Evolutionary conservation across 164 flowering plant genomes (phyloP).

Genomic region (Nelumbo lutea): DNA sequence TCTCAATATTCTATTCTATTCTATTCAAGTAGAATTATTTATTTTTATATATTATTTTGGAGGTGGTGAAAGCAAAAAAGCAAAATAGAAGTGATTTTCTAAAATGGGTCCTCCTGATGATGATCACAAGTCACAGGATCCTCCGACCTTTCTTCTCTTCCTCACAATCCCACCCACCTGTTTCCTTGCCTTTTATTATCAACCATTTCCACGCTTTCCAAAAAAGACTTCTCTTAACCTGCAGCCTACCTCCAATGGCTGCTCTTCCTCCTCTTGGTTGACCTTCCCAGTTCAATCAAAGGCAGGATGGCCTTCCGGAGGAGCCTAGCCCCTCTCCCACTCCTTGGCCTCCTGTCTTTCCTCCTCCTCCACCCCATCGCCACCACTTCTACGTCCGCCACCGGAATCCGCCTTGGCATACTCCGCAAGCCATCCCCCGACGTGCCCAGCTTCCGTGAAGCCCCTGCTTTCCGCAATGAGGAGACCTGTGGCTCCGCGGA

Average conservation of each 20-base stretch:
- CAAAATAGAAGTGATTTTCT: too few species aligned
- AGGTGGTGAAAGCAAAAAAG: too few species aligned
- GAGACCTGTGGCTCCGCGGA: slow-evolving; percentile 27
- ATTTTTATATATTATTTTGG: too few species aligned
- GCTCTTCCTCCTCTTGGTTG: neutral
- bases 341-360: slow-evolving; percentile 50
- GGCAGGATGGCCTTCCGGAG: slow-evolving; percentile 59
- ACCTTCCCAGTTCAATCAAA: slow-evolving; percentile 1
- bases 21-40: too few species aligned
- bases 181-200: slow-evolving; percentile 5
- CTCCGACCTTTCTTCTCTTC: slow-evolving; percentile 23
- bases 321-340: slow-evolving; percentile 15
- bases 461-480: slow-evolving; percentile 65
- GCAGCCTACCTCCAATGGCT: slow-evolving; percentile 19
- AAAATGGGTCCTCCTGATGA: neutral
- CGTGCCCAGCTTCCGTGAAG: slow-evolving; percentile 53
- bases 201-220: slow-evolving; percentile 6
- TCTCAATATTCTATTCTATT: too few species aligned
- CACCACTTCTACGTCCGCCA: slow-evolving; percentile 6
- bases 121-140: neutral
- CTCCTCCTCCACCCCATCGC: slow-evolving; percentile 21
- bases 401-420: slow-evolving; percentile 26
- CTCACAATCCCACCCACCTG: slow-evolving; percentile 16
- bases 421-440: slow-evolving; percentile 16
- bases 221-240: slow-evolving; percentile 9